Base-by-base conservation (phyloP, 306 rosid species). In the Cucumis sativus region DNA sequence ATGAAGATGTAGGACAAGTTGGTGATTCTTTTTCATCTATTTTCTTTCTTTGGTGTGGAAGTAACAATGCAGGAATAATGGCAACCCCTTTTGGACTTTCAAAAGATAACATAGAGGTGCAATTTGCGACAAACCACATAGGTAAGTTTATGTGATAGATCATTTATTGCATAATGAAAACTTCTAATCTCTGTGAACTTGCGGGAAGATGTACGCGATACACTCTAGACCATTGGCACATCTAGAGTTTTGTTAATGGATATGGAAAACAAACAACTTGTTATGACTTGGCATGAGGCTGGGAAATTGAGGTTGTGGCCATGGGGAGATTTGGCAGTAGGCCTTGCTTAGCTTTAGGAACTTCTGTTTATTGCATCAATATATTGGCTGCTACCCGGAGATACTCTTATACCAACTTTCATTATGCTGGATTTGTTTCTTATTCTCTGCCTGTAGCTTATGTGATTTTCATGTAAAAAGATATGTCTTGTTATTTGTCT, bases 1-100 rank as follows among this genome's bases (percentile, higher is more conserved):
- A 39, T 9, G 51, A 57, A 74, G 33, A 57, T 30, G 78, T 18
- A 74, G 15, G 15, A 3, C 76, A 49, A 13, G 59, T 25, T 45
- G n/a, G 21, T 49, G 9, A 47, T 13, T 33, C 1, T 52, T 10
- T 57, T 57, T 76, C 39, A 64, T 49, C 60, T 59, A 49, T 54
- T 54, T 72, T 76, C 43, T 39, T 18, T 56, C 35, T 76, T 61
- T 85, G 70, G 80, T 84, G 80, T 84, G 75, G 78, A 83, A 94
- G 98, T 84, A 94, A 94, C 85, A 94, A 94, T 84, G 97, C 98
- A 82, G 98, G 96, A 79, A 69, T 91, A 69, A 80, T 85, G 88
- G 96, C 95, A 60, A 35, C 84, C 47, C 91, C 93, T 25, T 94
- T 86, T 85, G 71, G 71, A 40, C 88, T 89, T 78, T 91, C 96